Evolutionary conservation across 371 early-diverging fungal genomes (phyloP).

Genomic region (Rhizopus sp.): DNA sequence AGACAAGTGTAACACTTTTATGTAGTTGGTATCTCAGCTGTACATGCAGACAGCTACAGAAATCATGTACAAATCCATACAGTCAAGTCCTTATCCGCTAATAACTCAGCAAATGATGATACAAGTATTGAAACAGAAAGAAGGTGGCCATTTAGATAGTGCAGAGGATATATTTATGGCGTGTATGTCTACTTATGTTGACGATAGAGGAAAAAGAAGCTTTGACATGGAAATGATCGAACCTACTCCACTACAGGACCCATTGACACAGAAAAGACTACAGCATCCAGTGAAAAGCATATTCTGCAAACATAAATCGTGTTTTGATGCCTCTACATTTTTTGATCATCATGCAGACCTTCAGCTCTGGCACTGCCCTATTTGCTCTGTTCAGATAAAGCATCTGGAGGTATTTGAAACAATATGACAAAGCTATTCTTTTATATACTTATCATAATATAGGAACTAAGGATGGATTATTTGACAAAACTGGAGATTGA

Average conservation of each 20-base stretch:
- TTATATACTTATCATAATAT: background rate
- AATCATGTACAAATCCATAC: slow-evolving; percentile 18
- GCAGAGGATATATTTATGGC: slow-evolving; percentile 17
- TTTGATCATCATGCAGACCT: slow-evolving; percentile 18
- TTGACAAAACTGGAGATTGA: slow-evolving; percentile 10
- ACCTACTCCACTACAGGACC: slow-evolving; percentile 10
- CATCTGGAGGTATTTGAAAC: slow-evolving; percentile 16
- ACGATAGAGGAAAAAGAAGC: slow-evolving; percentile 4
- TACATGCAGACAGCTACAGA: slow-evolving; percentile 26
- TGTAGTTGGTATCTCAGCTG: slow-evolving; percentile 22
- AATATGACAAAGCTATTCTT: slow-evolving; percentile 3
- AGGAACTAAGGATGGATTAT: slow-evolving; percentile 26
- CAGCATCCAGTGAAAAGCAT: slow-evolving; percentile 20
- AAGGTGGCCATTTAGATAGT: slow-evolving; percentile 2
- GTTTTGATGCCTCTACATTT: slow-evolving; percentile 23
- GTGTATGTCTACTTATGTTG: slow-evolving; percentile 8
- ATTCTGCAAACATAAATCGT: slow-evolving; percentile 20
- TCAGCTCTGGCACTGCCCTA: slow-evolving; percentile 27
- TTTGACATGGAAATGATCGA: background rate
- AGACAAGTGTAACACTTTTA: background rate
- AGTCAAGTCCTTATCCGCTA: slow-evolving; percentile 14
- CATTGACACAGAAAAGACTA: slow-evolving; percentile 8
- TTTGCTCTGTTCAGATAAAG: slow-evolving; percentile 29
- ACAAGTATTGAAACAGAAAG: slow-evolving; percentile 18
- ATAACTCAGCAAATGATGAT: slow-evolving; percentile 15